A percentile compares a stretch with the other conserved stretches of the same genome.
Conservation (phyloP, 2,329 filamentous ascomycete species). For the Clonostachys rhizophaga region DNA sequence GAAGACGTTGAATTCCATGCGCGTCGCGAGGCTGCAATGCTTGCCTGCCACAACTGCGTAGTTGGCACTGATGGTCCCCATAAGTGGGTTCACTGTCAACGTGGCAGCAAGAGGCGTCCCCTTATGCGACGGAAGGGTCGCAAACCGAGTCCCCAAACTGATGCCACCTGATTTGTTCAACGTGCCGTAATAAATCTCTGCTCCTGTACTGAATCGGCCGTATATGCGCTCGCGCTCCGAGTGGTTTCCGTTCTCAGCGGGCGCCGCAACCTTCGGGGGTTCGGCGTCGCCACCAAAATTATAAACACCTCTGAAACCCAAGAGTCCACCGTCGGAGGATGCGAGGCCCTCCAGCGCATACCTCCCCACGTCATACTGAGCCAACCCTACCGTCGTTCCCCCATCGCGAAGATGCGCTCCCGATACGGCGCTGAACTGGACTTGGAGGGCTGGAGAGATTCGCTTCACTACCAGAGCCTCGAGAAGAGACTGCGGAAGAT, state of each 20-base stretch:
- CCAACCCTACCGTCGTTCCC: conserved; percentile 67
- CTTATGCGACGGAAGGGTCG: conserved; percentile 73
- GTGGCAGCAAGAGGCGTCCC: conserved; percentile 93
- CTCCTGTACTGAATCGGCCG: conserved; percentile 85
- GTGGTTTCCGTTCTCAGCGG: conserved; percentile 12
- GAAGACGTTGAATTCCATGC: conserved; percentile 96
- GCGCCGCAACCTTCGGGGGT: conserved; percentile 15
- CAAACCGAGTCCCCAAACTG: conserved; percentile 83
- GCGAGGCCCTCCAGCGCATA: conserved; percentile 89
- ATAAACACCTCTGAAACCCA: conserved; percentile 86
- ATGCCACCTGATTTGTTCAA: conserved; percentile 92
- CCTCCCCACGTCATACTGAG: conserved; percentile 80
- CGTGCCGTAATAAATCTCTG: conserved; percentile 91
- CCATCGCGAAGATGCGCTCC: conserved; percentile 67
- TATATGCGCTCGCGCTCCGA: conserved; percentile 57
- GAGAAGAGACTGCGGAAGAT: conserved; percentile 78
- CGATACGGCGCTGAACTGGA: conserved; percentile 77
- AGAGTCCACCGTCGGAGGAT: conserved; percentile 84
- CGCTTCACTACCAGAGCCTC: conserved; percentile 82
- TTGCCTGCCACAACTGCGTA: conserved; percentile 87
- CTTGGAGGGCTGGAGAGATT: conserved; percentile 70
- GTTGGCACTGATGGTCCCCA: conserved; percentile 86
- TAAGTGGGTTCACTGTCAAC: conserved; percentile 86
- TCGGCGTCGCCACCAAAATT: conserved; percentile 79
- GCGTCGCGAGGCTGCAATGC: conserved; percentile 79